Conservation (phyloP, 352 stramenopile genomes). For the Phytophthora foliorum region DNA sequence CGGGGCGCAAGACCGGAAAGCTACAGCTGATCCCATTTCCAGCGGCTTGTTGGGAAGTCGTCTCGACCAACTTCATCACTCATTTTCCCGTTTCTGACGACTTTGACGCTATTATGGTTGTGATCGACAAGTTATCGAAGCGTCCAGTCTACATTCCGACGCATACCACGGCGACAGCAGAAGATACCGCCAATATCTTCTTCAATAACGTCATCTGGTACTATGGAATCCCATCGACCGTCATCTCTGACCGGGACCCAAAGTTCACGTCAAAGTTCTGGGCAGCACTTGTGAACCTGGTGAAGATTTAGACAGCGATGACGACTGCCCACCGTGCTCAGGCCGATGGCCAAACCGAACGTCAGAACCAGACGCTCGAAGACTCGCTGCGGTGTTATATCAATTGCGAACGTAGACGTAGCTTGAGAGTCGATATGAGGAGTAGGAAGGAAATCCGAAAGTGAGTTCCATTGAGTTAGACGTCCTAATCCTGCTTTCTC, state of each 20-base stretch:
- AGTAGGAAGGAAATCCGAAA: too few species aligned
- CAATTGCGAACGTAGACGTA: too few species aligned
- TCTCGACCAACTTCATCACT: conserved; percentile 38
- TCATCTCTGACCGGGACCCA: not conserved
- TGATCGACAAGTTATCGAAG: not conserved
- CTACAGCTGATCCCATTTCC: conserved; percentile 14
- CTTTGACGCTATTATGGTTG: not conserved
- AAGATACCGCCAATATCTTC: conserved; percentile 10
- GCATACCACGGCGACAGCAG: not conserved
- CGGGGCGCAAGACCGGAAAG: conserved; percentile 20
- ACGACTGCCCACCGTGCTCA: conserved; percentile 9
- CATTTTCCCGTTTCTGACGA: not conserved
- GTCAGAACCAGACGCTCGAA: too few species aligned
- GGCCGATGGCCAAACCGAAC: too few species aligned
- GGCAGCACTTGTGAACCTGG: not conserved
- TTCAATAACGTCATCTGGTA: conserved; percentile 14
- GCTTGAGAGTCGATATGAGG: too few species aligned
- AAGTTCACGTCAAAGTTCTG: conserved; percentile 3
- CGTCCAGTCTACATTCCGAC: not conserved
- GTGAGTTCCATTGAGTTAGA: too few species aligned
- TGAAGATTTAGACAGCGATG: conserved; percentile 11
- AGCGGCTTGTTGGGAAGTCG: conserved; percentile 21
- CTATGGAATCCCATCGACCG: conserved; percentile 14
- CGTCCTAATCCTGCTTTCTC: too few species aligned
- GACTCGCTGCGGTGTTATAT: too few species aligned